Percentiles rank a stretch among this genome's conserved stretches.
Conservation (phyloP, 2,329 filamentous ascomycete genomes). For the Aspergillus flavus region DNA sequence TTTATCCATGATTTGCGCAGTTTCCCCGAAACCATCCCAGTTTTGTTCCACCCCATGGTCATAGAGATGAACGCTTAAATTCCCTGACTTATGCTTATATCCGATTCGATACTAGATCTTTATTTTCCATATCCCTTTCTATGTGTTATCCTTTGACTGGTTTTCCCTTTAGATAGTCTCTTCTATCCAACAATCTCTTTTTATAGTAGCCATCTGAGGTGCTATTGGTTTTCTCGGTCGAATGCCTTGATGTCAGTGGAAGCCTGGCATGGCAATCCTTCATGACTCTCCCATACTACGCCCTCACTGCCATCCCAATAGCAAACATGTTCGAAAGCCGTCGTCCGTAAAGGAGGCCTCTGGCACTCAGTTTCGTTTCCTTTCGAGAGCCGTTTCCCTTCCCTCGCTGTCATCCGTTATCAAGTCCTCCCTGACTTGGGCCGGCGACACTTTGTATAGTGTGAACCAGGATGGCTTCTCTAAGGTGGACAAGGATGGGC, state of each 20-base stretch:
- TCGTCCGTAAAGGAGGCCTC: conserved; percentile 2
- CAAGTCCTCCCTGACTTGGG: conserved; percentile 37
- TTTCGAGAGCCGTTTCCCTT: conserved; percentile 33
- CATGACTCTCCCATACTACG: conserved; percentile 11
- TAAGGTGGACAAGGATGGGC: conserved; percentile 53
- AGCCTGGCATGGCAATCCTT: conserved; percentile 12
- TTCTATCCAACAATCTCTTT: background rate
- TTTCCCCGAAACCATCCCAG: background rate
- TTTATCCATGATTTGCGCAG: background rate
- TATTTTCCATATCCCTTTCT: background rate
- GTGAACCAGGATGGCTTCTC: conserved; percentile 57
- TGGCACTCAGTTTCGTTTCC: conserved; percentile 16
- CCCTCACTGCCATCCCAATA: conserved; percentile 27
- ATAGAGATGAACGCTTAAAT: background rate
- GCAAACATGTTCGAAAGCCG: conserved; percentile 18
- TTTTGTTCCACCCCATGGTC: background rate
- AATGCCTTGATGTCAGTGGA: background rate
- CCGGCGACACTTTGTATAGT: conserved; percentile 34
- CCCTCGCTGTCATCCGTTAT: conserved; percentile 39
- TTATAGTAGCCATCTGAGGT: background rate
- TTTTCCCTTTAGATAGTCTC: background rate
- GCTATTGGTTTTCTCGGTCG: background rate
- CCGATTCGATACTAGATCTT: background rate
- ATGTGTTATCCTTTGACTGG: background rate
- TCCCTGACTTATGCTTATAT: background rate